Conservation (phyloP, 768 basidiomycete species). For the Russula vinacea region DNA sequence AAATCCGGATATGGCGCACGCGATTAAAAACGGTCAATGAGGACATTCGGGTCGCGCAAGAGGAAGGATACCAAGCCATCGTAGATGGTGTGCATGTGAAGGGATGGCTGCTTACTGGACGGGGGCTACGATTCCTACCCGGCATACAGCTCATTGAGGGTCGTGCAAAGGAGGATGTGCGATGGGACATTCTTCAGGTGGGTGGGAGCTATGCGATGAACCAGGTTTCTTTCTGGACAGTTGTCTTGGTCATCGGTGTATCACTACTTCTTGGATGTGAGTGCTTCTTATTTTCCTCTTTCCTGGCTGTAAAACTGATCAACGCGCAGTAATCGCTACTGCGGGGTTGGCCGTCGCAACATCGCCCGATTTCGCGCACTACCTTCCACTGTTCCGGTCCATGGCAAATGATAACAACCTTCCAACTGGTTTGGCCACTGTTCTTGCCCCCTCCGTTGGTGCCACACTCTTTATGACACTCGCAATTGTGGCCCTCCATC, state of each 20-base stretch:
- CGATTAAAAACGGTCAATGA: slow-evolving; percentile 68
- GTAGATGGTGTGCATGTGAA: slow-evolving; percentile 65
- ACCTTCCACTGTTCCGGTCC: slow-evolving; percentile 59
- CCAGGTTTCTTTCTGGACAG: slow-evolving; percentile 53
- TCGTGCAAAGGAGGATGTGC: slow-evolving; percentile 75
- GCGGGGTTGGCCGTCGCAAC: slow-evolving; percentile 62
- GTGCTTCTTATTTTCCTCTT: slow-evolving; percentile 34
- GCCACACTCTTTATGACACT: slow-evolving; percentile 56
- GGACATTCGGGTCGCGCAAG: slow-evolving; percentile 68
- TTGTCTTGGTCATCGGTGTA: slow-evolving; percentile 48
- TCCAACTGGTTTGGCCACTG: slow-evolving; percentile 61
- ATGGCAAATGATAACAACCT: slow-evolving; percentile 50
- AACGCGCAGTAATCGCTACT: slow-evolving; percentile 59
- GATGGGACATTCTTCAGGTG: slow-evolving; percentile 71
- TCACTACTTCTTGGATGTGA: slow-evolving; percentile 59
- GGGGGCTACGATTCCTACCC: slow-evolving; percentile 59
- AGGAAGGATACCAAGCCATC: slow-evolving; percentile 64
- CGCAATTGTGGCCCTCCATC: slow-evolving; percentile 50
- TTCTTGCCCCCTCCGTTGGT: slow-evolving; percentile 63
- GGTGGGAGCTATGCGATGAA: slow-evolving; percentile 49
- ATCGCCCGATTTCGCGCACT: slow-evolving; percentile 73
- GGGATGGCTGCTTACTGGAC: slow-evolving; percentile 77
- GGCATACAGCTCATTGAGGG: slow-evolving; percentile 72
- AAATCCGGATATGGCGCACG: slow-evolving; percentile 68
- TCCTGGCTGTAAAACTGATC: not conserved